Evolutionary conservation across 1,139 yeast species (phyloP), one percentile per base, ranked within the genome.

Genomic region (Yamadazyma conglobata): DNA sequence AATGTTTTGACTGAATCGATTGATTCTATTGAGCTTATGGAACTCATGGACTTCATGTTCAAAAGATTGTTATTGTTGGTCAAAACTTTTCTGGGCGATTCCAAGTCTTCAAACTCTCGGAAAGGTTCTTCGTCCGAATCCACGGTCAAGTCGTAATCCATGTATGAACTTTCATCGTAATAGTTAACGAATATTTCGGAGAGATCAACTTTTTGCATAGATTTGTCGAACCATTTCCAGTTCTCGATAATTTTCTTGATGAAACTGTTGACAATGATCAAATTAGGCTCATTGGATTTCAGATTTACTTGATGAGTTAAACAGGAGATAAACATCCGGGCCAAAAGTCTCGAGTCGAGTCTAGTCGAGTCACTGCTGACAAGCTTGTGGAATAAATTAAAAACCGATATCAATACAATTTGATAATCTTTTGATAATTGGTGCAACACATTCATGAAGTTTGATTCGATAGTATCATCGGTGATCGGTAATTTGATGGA

Each of bases 271-370:
- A 77, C 71, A 12, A 76, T 60, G n/a, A 67, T 58, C 12, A 75
- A 47, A 33, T 63, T 57, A 36, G 70, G 73, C 27, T 66, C 65
- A 38, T 64, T 70, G 31, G 61, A 56, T 18, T 72, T 50, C 31
- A 62, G 68, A 3, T 71, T 51, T 27, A 64, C 55, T 45, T 73
- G 76, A 37, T 75, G 77, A 35, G 79, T 71, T 22, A 78, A 43
- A 17, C 78, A 65, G 28, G 74, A 70, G 6, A 74, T 57, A 25
- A 77, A 48, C 17, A 75, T 56, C 46, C 67, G 74, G 21, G 79
- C 58, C 22, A 78, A 44, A 1, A 76, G 56, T 15, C 52, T 52
- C 6, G 69, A 43, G 6, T 64, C 66, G 42, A 77, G 80, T 35
- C 60, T 64, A 2, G 83, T 74, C 0, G 41, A 35, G 2, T 49